A percentile compares a stretch with the other conserved stretches of the same genome.
phyloP scores from a whole-genome alignment of 2,329 filamentous ascomycete species.

The Trichoderma atrobrunneum region DNA sequence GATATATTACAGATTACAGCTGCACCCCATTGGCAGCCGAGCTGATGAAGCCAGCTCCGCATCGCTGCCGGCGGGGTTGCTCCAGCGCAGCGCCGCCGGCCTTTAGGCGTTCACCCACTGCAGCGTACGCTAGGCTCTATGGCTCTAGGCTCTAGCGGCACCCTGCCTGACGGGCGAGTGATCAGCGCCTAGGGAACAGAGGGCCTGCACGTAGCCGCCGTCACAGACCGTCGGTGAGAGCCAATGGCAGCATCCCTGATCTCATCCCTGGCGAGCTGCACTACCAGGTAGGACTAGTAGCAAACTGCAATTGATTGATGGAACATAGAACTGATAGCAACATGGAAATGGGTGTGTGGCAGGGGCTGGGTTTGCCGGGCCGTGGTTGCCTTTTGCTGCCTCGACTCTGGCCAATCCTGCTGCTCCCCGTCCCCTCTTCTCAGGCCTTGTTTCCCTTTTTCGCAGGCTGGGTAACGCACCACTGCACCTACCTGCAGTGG shows the following conservation, averaged over 20 bases:
- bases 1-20: slow-evolving; percentile 1
- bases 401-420: background rate
- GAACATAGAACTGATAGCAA: background rate
- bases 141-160: slow-evolving; percentile 6
- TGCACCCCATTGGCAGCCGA: slow-evolving; percentile 2
- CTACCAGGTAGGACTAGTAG: background rate
- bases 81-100: background rate
- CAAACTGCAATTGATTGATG: background rate
- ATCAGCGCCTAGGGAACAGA: slow-evolving; percentile 19
- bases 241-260: background rate
- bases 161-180: slow-evolving; percentile 20
- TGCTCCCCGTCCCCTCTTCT: background rate
- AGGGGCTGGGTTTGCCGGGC: slow-evolving; percentile 6
- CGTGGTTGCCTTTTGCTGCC: background rate
- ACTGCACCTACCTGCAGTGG: background rate
- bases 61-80: background rate
- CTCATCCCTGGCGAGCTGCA: slow-evolving; percentile 13
- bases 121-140: background rate
- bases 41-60: background rate
- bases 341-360: slow-evolving; percentile 2
- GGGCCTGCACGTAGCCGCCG: slow-evolving; percentile 24
- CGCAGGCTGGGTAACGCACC: background rate
- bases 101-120: slow-evolving; percentile 7
- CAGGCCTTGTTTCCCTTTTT: background rate
- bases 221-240: slow-evolving; percentile 26